Evolutionary conservation across 352 stramenopile species (phyloP), one percentile per base, ranked within the genome.

Genomic region (Phytopythium delawarense): DNA sequence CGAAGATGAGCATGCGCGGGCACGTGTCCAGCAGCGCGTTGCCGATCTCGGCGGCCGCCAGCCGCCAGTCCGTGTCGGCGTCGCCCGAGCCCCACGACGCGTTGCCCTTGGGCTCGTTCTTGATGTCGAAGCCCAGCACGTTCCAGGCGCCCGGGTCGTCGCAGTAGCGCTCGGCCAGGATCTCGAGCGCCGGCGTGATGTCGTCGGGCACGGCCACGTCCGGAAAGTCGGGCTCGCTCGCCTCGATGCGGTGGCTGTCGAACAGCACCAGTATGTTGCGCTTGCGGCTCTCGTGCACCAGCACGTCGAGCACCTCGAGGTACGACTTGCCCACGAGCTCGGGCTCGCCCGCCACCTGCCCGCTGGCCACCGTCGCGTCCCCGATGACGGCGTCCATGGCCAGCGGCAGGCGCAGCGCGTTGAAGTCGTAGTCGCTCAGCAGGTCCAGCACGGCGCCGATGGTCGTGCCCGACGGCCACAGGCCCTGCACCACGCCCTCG

Each of bases 91-190:
- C 83, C 83, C 83, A 92, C 39, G 80, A 81, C 1, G 83, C 77
- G 34, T 72, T 84, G 5, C 81, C 81, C 52, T 88, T 87, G 2
- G 83, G 83, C 50, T 92, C 81, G 69, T 90, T 92, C 66, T 92
- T 92, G 63, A 92, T 75, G 55, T 92, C 81, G 35, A 90, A 72
- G 40, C 77, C 83, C 37, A 92, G 67, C 3, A 92, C 81, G 52
- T 92, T 92, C 83, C 83, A 92, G 6, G 76, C 71, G 15, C 70
- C 61, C 0, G 76, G 70, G 57, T 90, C 80, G 32, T 80, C 56
- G 55, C 81, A 90, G 67, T 90, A 90, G 53, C 81, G 69, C 46
- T 70, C 77, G 13, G 81, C 81, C 6, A 90, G 66, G 50, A 72
- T 76, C 58, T 81, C 39, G 35, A 90, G 53, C 7, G 81, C 81